These are phyloP conservation scores for Lentinula lateritia DNA, from an alignment of 768 basidiomycete species.

Conservation along the genomic window DNA sequence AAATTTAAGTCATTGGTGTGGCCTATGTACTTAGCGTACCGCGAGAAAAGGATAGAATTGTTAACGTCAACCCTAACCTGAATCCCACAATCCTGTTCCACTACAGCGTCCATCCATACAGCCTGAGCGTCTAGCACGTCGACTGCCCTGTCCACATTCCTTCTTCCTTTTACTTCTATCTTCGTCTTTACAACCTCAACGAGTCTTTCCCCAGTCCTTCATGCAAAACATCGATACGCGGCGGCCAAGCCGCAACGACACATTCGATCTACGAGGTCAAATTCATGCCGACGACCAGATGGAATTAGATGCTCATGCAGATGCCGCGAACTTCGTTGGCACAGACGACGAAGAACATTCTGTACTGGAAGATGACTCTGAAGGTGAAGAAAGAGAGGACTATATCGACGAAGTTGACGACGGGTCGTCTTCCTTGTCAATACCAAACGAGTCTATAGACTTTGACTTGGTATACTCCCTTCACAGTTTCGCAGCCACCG, in stretches of 20 bases:
- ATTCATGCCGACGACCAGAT: slow-evolving; percentile 44
- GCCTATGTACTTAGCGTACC: too few relatives aligned
- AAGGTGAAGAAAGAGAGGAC: slow-evolving; percentile 68
- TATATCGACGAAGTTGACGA: slow-evolving; percentile 73
- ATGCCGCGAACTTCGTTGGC: slow-evolving; percentile 31
- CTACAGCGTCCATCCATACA: neutral
- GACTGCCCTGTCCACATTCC: neutral
- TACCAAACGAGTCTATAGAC: slow-evolving; percentile 90
- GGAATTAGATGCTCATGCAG: slow-evolving; percentile 43
- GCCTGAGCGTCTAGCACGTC: too few relatives aligned
- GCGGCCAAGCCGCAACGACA: slow-evolving; percentile 42
- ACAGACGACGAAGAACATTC: slow-evolving; percentile 74
- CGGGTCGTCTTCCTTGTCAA: slow-evolving; percentile 76
- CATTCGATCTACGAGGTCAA: slow-evolving; percentile 68
- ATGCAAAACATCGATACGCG: slow-evolving; percentile 11
- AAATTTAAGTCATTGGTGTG: too few relatives aligned
- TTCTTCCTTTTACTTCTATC: neutral
- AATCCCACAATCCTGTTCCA: neutral
- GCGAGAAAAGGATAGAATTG: too few relatives aligned
- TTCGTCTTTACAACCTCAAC: neutral
- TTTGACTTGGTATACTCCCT: slow-evolving; percentile 91
- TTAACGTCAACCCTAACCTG: neutral
- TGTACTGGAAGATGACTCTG: slow-evolving; percentile 81
- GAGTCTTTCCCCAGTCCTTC: neutral
- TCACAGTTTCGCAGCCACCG: slow-evolving; percentile 95